A percentile compares a stretch with the other conserved stretches of the same genome.
Evolutionary conservation across 441 rosid genomes (phyloP).

Genomic region (Gossypium schwendimanii): DNA sequence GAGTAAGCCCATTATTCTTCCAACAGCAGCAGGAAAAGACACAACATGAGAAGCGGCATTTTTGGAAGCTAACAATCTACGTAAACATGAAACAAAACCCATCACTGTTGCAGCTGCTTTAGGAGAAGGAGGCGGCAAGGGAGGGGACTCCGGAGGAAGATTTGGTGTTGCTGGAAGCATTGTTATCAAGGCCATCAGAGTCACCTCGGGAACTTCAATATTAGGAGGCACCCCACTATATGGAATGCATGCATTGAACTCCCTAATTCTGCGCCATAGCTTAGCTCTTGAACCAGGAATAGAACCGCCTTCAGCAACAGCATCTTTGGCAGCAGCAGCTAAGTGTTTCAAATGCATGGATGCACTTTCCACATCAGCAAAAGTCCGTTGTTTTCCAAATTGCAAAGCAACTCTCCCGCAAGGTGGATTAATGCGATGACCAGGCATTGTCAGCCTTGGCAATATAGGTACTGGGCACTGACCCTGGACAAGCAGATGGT

Average conservation of each 20-base stretch:
- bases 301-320: slow-evolving; percentile 96
- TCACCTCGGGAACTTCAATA: slow-evolving; percentile 93
- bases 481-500: slow-evolving; percentile 48
- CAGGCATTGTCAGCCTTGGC: slow-evolving; percentile 99
- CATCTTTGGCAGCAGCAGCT: slow-evolving; percentile 97
- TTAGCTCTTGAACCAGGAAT: slow-evolving; percentile 96
- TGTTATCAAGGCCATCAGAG: slow-evolving; percentile 96
- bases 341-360: slow-evolving; percentile 90
- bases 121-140: slow-evolving; percentile 95
- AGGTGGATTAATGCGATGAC: slow-evolving; percentile 97
- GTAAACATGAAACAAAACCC: slow-evolving; percentile 95
- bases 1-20: slow-evolving; percentile 97
- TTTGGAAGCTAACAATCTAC: slow-evolving; percentile 85
- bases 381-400: slow-evolving; percentile 41
- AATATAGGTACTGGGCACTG: slow-evolving; percentile 77
- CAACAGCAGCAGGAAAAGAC: slow-evolving; percentile 99
- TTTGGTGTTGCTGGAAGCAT: slow-evolving; percentile 94
- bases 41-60: slow-evolving; percentile 94
- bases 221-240: slow-evolving; percentile 81
- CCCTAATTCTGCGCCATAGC: slow-evolving; percentile 98
- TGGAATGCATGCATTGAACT: slow-evolving; percentile 93
- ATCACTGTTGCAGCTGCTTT: slow-evolving; percentile 98
- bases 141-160: slow-evolving; percentile 91
- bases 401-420: slow-evolving; percentile 82
- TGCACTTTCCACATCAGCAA: slow-evolving; percentile 65